Base-by-base conservation (phyloP, 495 filamentous ascomycete genomes). In the Xylaria castorea region DNA sequence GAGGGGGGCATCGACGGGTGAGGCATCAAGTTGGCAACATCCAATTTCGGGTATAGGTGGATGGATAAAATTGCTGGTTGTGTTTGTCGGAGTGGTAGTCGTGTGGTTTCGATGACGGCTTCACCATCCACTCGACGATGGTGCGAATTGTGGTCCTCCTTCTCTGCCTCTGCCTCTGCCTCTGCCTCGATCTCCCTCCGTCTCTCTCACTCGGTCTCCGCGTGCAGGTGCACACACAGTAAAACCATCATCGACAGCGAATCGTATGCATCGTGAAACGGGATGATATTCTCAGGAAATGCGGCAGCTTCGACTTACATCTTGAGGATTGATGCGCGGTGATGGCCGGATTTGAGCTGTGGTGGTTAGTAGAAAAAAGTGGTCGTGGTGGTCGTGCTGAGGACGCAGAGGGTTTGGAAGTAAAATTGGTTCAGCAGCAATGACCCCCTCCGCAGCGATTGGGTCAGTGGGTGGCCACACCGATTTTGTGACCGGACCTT, bases 311-410 rank as follows among this genome's bases (percentile, higher is more conserved):
- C 60, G 60, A 79, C 80, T 81, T 76, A 81, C 80, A 81, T 81
- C 80, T 79, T 81, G 80, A 79, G 42, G 71, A 67, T 62, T 72
- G 71, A 51, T 67, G 65, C 44, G 25, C 65, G 76, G 61, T 74
- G 78, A 80, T 79, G 78, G 78, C 75, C 78, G 53, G 70, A 42
- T 20, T 27, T 73, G 74, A 72, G 76, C 78, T 79, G 73, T 75
- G 65, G 66, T 71, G 75, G 75, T 81, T 81, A 78, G 77, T 76
- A 77, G 55, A 65, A 75, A 65, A 75, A 63, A 72, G 76, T 75
- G 74, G 76, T 75, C 72, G 71, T 78, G 71, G 70, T 72, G 73
- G 63, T 66, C 40, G 62, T 57, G 48, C 62, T 66, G 62, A 30
- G 53, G 63, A 42, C 48, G 40, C 62, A 72, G 70, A 67, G 70